Conservation (phyloP, 257 asterid genomes). For the Thymus quinquecostatus region DNA sequence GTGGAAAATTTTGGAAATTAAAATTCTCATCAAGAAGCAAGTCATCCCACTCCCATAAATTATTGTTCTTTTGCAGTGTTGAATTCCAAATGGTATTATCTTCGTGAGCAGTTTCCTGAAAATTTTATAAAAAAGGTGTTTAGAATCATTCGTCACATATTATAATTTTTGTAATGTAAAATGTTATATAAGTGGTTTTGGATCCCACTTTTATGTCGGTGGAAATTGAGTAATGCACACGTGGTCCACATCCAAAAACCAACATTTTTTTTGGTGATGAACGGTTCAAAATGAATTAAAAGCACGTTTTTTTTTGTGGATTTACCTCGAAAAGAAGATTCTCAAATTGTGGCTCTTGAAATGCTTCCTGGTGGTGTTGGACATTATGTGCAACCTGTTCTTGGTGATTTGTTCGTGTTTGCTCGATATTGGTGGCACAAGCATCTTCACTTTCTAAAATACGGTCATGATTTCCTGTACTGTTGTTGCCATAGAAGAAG, state of each 20-base stretch:
- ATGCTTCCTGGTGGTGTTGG: conserved; percentile 16
- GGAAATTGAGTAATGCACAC: too few species aligned
- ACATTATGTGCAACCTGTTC: conserved; percentile 7
- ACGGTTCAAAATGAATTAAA: too few species aligned
- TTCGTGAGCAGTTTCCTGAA: conserved; percentile 30
- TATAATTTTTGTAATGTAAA: too few species aligned
- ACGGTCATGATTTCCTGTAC: neutral
- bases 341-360: neutral
- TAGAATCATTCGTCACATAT: too few species aligned
- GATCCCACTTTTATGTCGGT: too few species aligned
- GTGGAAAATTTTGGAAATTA: conserved; percentile 19
- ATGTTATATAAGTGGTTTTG: too few species aligned
- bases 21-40: conserved; percentile 41
- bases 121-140: neutral
- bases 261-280: too few species aligned
- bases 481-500: neutral
- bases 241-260: too few species aligned
- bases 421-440: neutral
- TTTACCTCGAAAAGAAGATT: conserved; percentile 32
- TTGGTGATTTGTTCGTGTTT: neutral
- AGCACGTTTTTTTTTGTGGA: too few species aligned
- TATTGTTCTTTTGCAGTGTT: conserved; percentile 4
- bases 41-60: conserved; percentile 46
- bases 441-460: neutral
- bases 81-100: conserved; percentile 14